A percentile compares a stretch with the other conserved stretches of the same genome.
Evolutionary conservation across 2,329 filamentous ascomycete species (phyloP).

Genomic region (Phaeosphaeriaceae sp.): DNA sequence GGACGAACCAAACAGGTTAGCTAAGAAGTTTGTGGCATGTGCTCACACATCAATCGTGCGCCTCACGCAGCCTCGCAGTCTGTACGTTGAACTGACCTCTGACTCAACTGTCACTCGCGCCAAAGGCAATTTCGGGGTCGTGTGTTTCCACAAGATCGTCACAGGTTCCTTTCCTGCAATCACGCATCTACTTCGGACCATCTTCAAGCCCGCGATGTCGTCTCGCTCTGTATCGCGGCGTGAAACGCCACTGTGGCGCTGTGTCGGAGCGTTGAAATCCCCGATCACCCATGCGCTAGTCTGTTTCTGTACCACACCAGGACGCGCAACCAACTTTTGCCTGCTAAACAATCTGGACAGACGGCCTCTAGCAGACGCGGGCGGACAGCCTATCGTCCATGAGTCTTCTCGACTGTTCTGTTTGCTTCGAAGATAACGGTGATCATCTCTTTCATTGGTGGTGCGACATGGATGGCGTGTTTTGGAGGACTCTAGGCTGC

Average conservation of each 20-base stretch:
- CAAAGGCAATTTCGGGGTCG: too few species aligned
- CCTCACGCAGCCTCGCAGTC: neutral
- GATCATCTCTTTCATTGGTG: slow-evolving; percentile 26
- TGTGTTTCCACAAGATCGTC: neutral
- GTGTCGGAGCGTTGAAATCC: slow-evolving; percentile 27
- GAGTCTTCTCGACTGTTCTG: slow-evolving; percentile 33
- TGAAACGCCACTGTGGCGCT: slow-evolving; percentile 25
- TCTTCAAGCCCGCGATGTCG: neutral
- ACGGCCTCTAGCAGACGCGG: slow-evolving; percentile 21
- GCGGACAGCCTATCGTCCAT: slow-evolving; percentile 22
- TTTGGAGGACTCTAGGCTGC: slow-evolving; percentile 9
- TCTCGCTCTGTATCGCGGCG: neutral
- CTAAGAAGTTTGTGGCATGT: neutral
- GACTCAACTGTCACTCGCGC: too few species aligned
- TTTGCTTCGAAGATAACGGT: slow-evolving; percentile 12
- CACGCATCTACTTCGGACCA: neutral
- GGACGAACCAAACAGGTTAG: neutral
- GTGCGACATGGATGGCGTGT: slow-evolving; percentile 5
- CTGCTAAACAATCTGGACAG: slow-evolving; percentile 21
- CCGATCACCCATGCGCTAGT: slow-evolving; percentile 21
- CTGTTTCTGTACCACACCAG: slow-evolving; percentile 12
- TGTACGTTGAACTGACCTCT: too few species aligned
- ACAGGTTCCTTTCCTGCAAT: neutral
- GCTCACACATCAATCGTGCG: neutral
- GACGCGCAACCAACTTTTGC: slow-evolving; percentile 37